Evolutionary conservation across 768 basidiomycete species (phyloP).

Genomic region (Trametes coccinea): DNA sequence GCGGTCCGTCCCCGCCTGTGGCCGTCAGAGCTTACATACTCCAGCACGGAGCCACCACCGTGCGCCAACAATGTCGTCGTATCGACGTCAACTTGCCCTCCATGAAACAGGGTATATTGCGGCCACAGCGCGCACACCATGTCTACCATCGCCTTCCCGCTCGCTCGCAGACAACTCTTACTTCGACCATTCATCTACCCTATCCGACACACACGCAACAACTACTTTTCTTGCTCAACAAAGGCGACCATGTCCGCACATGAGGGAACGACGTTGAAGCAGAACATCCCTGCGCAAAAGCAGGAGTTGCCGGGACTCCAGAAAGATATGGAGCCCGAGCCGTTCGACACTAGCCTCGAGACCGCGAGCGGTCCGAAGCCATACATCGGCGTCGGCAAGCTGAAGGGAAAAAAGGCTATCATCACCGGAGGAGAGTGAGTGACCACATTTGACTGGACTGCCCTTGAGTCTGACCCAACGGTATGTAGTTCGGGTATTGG

Average conservation of each 20-base stretch:
- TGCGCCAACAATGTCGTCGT: constrained; percentile 4
- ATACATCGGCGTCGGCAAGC: constrained; percentile 53
- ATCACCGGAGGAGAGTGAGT: constrained; percentile 28
- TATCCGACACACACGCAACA: background rate
- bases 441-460: background rate
- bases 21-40: background rate
- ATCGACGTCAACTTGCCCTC: background rate
- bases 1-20: no score
- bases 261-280: constrained; percentile 26
- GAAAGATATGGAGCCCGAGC: constrained; percentile 45
- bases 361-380: constrained; percentile 49
- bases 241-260: constrained; percentile 10
- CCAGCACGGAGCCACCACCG: background rate
- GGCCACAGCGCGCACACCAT: background rate
- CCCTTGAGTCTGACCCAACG: background rate
- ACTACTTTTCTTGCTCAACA: background rate
- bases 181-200: background rate
- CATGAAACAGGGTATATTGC: background rate
- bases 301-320: constrained; percentile 53
- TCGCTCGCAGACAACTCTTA: background rate
- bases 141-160: background rate
- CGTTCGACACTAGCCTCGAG: constrained; percentile 46
- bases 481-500: constrained; percentile 47
- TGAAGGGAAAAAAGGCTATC: constrained; percentile 27
- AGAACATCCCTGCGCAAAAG: constrained; percentile 37